Conservation (phyloP, 352 stramenopile species). For the Globisporangium nunn region DNA sequence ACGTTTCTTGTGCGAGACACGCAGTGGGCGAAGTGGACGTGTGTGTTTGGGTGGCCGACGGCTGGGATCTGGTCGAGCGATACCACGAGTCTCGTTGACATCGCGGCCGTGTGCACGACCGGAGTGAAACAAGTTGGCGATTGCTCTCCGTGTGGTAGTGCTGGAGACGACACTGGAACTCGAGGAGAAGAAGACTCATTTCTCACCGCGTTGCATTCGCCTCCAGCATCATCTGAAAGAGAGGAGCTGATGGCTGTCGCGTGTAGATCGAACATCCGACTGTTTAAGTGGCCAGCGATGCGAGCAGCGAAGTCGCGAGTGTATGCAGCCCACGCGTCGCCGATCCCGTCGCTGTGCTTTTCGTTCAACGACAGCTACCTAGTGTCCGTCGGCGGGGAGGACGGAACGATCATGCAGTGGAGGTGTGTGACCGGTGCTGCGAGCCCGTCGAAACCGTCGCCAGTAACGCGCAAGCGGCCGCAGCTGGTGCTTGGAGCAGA, state of each 20-base stretch:
- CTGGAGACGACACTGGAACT: neutral
- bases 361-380: constrained; percentile 40
- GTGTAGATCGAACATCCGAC: constrained; percentile 35
- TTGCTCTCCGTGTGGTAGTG: too few relatives aligned
- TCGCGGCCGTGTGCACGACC: constrained; percentile 37
- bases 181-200: neutral
- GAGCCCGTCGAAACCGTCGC: constrained; percentile 2
- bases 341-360: constrained; percentile 44
- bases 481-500: neutral
- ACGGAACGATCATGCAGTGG: constrained; percentile 59
- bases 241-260: constrained; percentile 47
- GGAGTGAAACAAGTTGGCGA: neutral
- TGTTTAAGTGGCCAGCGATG: constrained; percentile 45
- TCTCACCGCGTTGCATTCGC: neutral
- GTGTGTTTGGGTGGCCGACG: constrained; percentile 60
- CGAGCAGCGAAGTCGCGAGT: constrained; percentile 31
- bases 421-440: constrained; percentile 12
- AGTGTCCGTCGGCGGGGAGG: constrained; percentile 47
- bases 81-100: constrained; percentile 40
- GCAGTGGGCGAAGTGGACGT: constrained; percentile 59
- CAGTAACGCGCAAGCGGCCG: constrained; percentile 6
- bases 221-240: neutral
- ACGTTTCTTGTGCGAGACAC: constrained; percentile 48
- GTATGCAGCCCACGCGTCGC: constrained; percentile 38
- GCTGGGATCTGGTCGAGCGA: constrained; percentile 56